These are phyloP conservation scores for Rhizomucor miehei DNA, from an alignment of 371 early-diverging fungal genomes.

Conservation along the genomic window DNA sequence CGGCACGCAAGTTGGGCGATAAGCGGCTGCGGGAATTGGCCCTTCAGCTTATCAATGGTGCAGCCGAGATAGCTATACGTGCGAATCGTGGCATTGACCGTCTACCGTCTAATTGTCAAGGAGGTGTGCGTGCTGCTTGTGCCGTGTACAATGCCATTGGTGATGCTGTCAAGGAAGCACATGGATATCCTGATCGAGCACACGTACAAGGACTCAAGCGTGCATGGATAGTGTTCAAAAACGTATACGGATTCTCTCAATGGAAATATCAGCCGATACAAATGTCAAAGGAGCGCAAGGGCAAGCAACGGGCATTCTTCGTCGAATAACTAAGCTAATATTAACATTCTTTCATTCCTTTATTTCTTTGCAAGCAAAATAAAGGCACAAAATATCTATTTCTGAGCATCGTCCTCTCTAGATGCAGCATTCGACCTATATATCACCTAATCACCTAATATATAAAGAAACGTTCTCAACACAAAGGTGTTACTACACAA, in stretches of 20 bases:
- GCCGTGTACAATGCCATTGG: conserved; percentile 54
- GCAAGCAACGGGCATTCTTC: background rate
- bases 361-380: background rate
- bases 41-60: conserved; percentile 17
- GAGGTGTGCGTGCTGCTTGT: conserved; percentile 50
- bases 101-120: conserved; percentile 33
- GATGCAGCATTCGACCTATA: too few species aligned
- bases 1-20: conserved; percentile 26
- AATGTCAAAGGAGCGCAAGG: background rate
- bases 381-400: too few species aligned
- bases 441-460: too few species aligned
- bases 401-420: too few species aligned
- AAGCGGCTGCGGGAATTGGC: conserved; percentile 20
- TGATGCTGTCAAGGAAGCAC: conserved; percentile 12
- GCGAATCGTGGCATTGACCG: conserved; percentile 36
- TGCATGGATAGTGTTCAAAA: conserved; percentile 22
- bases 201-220: conserved; percentile 16
- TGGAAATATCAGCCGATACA: too few species aligned
- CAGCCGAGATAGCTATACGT: conserved; percentile 20
- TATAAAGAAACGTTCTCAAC: too few species aligned
- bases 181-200: conserved; percentile 36
- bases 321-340: background rate
- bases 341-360: background rate
- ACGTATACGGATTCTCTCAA: conserved; percentile 20
- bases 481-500: too few species aligned